Evolutionary conservation across 371 early-diverging fungal genomes (phyloP).

Genomic region (Mucor sp.): DNA sequence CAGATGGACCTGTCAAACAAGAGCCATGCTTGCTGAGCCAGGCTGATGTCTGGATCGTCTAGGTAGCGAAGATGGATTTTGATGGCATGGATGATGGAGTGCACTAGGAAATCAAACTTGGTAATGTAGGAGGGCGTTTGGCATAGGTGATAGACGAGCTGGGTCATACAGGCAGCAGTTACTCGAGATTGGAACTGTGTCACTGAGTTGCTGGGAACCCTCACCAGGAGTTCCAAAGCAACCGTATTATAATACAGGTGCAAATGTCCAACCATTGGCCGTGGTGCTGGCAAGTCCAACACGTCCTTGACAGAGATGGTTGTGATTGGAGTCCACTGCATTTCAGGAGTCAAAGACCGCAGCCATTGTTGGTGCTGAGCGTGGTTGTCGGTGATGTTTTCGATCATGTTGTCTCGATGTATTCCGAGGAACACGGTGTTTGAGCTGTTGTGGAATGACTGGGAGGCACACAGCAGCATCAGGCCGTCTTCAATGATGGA

Average conservation of each 20-base stretch:
- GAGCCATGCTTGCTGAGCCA: constrained; percentile 39
- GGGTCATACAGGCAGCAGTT: constrained; percentile 37
- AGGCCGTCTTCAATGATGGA: constrained; percentile 10
- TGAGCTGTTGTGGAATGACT: background rate
- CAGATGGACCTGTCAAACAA: constrained; percentile 36
- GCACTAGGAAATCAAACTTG: constrained; percentile 37
- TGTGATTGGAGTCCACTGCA: constrained; percentile 36
- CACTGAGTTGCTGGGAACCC: constrained; percentile 20
- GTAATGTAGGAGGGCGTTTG: constrained; percentile 26
- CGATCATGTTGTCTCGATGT: background rate
- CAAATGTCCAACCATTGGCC: constrained; percentile 24
- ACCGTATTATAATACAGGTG: constrained; percentile 29
- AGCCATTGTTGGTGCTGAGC: constrained; percentile 1
- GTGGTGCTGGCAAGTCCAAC: constrained; percentile 25
- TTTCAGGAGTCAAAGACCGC: constrained; percentile 15
- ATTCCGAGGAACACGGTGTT: background rate
- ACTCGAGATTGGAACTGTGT: constrained; percentile 28
- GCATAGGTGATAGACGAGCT: constrained; percentile 30
- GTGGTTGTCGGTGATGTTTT: background rate
- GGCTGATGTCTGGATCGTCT: constrained; percentile 21
- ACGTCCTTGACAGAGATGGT: constrained; percentile 24
- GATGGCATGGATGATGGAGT: constrained; percentile 27
- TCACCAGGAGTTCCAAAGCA: constrained; percentile 16
- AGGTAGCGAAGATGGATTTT: constrained; percentile 31
- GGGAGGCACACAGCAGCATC: background rate